phyloP scores from a whole-genome alignment of 1,139 yeast genomes.

The Trichomonascaceae sp. region DNA sequence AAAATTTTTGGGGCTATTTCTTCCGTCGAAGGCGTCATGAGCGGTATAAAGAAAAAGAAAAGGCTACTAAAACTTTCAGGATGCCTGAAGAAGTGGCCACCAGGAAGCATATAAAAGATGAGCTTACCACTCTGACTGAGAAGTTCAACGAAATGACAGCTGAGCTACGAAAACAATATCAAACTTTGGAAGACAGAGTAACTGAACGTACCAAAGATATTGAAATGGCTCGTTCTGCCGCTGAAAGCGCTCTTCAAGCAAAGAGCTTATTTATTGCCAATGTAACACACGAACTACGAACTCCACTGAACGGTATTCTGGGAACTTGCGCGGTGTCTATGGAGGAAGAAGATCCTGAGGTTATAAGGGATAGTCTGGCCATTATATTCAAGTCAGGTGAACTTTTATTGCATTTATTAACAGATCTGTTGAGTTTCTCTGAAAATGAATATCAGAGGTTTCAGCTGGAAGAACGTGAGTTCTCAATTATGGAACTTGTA shows the following conservation, averaged over 20 bases:
- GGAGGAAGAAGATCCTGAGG: conserved; percentile 68
- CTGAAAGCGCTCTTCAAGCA: conserved; percentile 78
- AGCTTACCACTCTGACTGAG: conserved; percentile 79
- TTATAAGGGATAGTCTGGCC: conserved; percentile 64
- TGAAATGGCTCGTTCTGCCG: conserved; percentile 42
- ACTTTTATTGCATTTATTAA: conserved; percentile 70
- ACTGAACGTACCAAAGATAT: conserved; percentile 78
- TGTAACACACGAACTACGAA: conserved; percentile 89
- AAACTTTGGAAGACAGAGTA: conserved; percentile 82
- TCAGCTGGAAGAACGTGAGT: conserved; percentile 72
- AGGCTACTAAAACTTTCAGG: conserved; percentile 14
- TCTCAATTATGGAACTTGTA: conserved; percentile 65
- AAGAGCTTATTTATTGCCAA: conserved; percentile 91
- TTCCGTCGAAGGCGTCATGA: neutral
- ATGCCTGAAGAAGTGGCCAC: conserved; percentile 31
- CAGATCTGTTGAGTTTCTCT: conserved; percentile 80
- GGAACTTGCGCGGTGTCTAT: conserved; percentile 93
- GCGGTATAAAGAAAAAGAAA: neutral
- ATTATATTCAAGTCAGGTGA: conserved; percentile 86
- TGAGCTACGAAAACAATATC: conserved; percentile 78
- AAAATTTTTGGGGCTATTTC: neutral
- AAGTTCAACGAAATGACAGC: conserved; percentile 92
- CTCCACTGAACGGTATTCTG: conserved; percentile 89
- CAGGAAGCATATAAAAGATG: conserved; percentile 53
- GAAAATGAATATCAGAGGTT: conserved; percentile 69